Percentiles rank a stretch among this genome's conserved stretches.
Evolutionary conservation across 176 grass and related monocot species (phyloP).

Genomic region (Eleusine coracana): DNA sequence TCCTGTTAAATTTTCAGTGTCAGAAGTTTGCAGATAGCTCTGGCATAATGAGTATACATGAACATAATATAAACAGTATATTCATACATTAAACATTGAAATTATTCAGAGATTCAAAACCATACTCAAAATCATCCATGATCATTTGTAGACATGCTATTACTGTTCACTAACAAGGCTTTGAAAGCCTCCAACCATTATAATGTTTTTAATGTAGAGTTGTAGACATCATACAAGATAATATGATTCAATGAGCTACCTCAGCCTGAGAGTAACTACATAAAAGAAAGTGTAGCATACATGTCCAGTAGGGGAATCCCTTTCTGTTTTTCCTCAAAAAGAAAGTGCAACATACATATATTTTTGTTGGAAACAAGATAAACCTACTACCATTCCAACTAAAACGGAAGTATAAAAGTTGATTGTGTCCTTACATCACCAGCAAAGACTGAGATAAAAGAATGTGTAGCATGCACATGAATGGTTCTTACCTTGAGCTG

Average conservation of each 20-base stretch:
- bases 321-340: no score
- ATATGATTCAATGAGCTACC: not conserved
- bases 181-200: not conserved
- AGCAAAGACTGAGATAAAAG: no score
- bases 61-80: constrained; percentile 8
- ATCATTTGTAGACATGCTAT: not conserved
- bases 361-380: no score
- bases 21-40: not conserved
- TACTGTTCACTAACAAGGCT: not conserved
- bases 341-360: no score
- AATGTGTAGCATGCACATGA: not conserved
- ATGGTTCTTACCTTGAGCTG: constrained; percentile 81
- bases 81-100: not conserved
- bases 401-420: no score
- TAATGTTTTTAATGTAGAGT: not conserved
- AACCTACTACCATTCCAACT: no score
- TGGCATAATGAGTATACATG: not conserved
- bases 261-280: not conserved
- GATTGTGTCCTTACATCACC: no score
- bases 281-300: not conserved
- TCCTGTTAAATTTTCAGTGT: constrained; percentile 52
- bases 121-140: not conserved
- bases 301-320: no score
- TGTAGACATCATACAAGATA: not conserved
- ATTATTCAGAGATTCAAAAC: not conserved